Evolutionary conservation across 2,329 filamentous ascomycete genomes (phyloP).

Genomic region (Pezizomycotina sp.): DNA sequence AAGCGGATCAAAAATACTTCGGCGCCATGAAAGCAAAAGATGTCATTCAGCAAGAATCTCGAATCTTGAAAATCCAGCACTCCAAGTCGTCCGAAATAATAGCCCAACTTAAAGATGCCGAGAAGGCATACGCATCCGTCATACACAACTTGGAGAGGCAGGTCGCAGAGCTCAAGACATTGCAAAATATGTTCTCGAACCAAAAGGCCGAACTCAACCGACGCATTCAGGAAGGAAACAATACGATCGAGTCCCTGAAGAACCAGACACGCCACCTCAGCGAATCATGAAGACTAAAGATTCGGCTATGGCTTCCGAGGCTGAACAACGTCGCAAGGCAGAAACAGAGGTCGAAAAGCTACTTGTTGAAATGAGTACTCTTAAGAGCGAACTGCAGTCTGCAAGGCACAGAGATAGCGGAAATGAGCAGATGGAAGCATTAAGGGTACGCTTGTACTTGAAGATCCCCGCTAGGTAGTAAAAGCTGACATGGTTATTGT

Average conservation of each 20-base stretch:
- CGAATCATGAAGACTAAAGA: constrained; percentile 63
- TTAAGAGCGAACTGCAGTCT: constrained; percentile 65
- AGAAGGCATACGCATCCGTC: constrained; percentile 57
- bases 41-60: constrained; percentile 25
- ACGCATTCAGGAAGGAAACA: constrained; percentile 50
- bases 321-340: constrained; percentile 42
- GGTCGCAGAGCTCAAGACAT: constrained; percentile 62
- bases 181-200: constrained; percentile 49
- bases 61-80: constrained; percentile 49
- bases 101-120: constrained; percentile 77
- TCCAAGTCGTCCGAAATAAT: constrained; percentile 87
- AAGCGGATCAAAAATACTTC: constrained; percentile 53
- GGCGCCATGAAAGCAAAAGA: constrained; percentile 52
- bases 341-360: constrained; percentile 63
- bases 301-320: constrained; percentile 46
- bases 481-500: constrained; percentile 27
- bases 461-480: background rate
- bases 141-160: constrained; percentile 81
- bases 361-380: constrained; percentile 58
- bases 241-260: constrained; percentile 54
- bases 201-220: constrained; percentile 60
- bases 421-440: constrained; percentile 24
- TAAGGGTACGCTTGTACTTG: constrained; percentile 49
- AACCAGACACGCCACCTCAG: constrained; percentile 58
- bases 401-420: constrained; percentile 55